Evolutionary conservation across 441 rosid species (phyloP).

Genomic region (Erysimum pusillum): DNA sequence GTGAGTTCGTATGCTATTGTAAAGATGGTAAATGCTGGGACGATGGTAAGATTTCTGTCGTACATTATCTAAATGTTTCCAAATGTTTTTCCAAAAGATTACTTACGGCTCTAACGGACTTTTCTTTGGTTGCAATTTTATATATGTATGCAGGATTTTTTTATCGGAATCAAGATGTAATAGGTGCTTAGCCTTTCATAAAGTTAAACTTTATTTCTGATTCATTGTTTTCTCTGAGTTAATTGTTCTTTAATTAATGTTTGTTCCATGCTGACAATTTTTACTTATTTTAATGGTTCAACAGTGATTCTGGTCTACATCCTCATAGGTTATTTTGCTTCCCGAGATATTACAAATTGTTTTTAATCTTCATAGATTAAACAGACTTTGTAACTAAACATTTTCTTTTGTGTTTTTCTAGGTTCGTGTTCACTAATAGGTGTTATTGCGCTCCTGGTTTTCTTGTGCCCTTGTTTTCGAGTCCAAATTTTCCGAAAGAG

Average conservation of each 20-base stretch:
- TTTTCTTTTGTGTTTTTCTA: background rate
- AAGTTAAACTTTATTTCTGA: background rate
- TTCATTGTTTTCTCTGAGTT: background rate
- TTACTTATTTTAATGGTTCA: background rate
- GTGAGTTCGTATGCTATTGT: constrained; percentile 52
- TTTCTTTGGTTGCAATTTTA: background rate
- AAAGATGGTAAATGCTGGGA: background rate
- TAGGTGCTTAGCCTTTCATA: background rate
- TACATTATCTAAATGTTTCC: too few relatives aligned
- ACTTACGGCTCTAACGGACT: background rate
- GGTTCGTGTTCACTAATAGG: background rate
- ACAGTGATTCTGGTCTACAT: background rate
- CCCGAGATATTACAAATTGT: background rate
- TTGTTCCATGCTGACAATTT: background rate
- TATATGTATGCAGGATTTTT: background rate
- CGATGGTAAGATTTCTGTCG: background rate
- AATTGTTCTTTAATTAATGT: background rate
- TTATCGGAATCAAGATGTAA: background rate
- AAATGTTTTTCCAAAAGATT: too few relatives aligned
- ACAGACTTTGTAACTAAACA: background rate
- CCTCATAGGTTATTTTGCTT: background rate
- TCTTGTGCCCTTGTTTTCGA: background rate
- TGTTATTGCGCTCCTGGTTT: background rate
- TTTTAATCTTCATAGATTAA: background rate
- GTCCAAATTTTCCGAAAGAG: background rate